phyloP scores from a whole-genome alignment of 2,329 filamentous ascomycete species.

The Cordyceps farinosa region DNA sequence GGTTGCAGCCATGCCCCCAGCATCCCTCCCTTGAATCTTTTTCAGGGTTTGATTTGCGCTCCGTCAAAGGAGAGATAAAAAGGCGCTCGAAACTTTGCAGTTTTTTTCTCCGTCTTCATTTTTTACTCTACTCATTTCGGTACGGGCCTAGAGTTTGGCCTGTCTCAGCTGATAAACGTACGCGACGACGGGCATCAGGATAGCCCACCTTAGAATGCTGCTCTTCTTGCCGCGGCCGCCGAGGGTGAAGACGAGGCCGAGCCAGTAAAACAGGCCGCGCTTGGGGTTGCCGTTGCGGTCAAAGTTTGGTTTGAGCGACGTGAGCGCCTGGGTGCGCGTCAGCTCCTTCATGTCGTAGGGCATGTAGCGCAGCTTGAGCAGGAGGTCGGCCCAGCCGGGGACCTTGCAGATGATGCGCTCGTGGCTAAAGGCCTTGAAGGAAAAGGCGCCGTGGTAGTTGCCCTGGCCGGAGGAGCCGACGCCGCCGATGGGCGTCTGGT shows the following conservation, averaged over 20 bases:
- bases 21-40: too few species aligned
- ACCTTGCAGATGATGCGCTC: conserved; percentile 56
- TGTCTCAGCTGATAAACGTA: conserved; percentile 33
- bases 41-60: background rate
- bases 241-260: conserved; percentile 47
- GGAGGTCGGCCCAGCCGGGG: conserved; percentile 62
- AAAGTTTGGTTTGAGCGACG: conserved; percentile 53
- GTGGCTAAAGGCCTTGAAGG: conserved; percentile 66
- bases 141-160: conserved; percentile 30
- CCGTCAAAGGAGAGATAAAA: background rate
- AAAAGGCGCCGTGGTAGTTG: conserved; percentile 72
- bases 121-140: conserved; percentile 20
- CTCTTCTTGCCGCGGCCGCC: conserved; percentile 48
- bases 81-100: background rate
- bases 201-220: conserved; percentile 49
- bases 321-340: conserved; percentile 41
- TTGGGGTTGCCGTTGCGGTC: conserved; percentile 55
- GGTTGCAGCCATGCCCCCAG: background rate
- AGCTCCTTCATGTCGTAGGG: conserved; percentile 52
- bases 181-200: conserved; percentile 39
- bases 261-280: conserved; percentile 53
- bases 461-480: conserved; percentile 76
- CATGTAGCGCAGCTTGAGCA: conserved; percentile 67
- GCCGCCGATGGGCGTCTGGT: conserved; percentile 75
- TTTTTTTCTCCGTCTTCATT: too few species aligned